Evolutionary conservation across 1,284 basidiomycete species (phyloP), one percentile per base, ranked within the genome.

Genomic region (Wolfiporia cocos): DNA sequence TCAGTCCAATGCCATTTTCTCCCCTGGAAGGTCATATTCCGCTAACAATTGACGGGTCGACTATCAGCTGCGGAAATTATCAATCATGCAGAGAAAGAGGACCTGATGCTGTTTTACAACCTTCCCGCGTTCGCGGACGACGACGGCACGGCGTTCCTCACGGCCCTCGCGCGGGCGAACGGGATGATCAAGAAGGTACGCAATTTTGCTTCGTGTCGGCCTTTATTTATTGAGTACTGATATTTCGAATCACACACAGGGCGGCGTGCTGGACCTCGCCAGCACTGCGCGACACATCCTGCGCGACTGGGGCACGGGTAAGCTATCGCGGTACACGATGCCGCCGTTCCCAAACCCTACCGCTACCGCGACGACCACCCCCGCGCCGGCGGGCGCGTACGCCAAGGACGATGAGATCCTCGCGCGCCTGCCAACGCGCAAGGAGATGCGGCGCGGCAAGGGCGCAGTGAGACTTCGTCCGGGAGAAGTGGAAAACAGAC

Each of bases 61-160:
- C 89, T 47, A 4, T 14, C 54, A 92, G 91, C 89, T 47, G 67
- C 75, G 23, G 74, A 86, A 49, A 78, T 96, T 47, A 70, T 94
- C n/a, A 62, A 75, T 23, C 78, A 81, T 26, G 80, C 86, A 12
- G 80, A 79, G 52, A 66, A 75, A 15, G 85, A 93, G 57, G 92
- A 95, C 62, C 69, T 96, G 37, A 93, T 94, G 86, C 68, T 95
- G 34, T 71, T 85, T 41, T 95, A 94, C 69, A 85, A 78, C 56
- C 72, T 94, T n/a, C 88, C 93, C 11, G 86, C 83, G 18, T 94
- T 94, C 59, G 57, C 74, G n/a, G 70, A 72, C 31, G 81, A 82
- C 2, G 81, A 92, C 49, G 65, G 78, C 14, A 73, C 76, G 37
- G 78, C 82, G 0, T 94, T 98, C 73, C 71, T 98, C 29, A 76